phyloP scores from a whole-genome alignment of 106 monocot genomes.

The Dendrobium chrysotoxum region DNA sequence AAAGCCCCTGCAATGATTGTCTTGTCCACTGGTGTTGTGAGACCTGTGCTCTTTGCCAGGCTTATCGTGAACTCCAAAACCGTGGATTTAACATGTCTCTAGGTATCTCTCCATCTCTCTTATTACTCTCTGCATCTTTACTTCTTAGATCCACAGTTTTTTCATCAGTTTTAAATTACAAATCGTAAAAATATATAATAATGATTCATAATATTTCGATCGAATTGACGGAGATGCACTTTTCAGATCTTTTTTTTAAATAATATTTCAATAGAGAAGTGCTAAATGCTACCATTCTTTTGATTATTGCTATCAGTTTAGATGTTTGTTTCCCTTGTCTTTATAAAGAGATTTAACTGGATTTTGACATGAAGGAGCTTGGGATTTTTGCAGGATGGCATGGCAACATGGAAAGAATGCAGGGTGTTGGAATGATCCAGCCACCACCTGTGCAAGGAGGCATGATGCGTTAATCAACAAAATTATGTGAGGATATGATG shows the following conservation, averaged over 20 bases:
- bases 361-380: background rate
- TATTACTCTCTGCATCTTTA: background rate
- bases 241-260: too few relatives aligned
- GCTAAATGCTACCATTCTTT: too few relatives aligned
- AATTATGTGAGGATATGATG: background rate
- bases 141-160: too few relatives aligned
- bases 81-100: constrained; percentile 34
- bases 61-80: constrained; percentile 36
- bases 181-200: too few relatives aligned
- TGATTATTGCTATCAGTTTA: too few relatives aligned
- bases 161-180: too few relatives aligned
- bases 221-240: too few relatives aligned
- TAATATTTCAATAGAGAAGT: too few relatives aligned
- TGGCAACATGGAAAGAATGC: constrained; percentile 21
- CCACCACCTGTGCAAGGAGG: constrained; percentile 12
- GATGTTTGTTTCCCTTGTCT: too few relatives aligned
- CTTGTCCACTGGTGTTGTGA: constrained; percentile 33
- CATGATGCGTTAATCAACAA: constrained; percentile 16
- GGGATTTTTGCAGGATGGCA: constrained; percentile 21
- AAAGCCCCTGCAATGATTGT: constrained; percentile 30
- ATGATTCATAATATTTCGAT: too few relatives aligned
- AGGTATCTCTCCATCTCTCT: background rate
- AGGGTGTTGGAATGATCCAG: background rate
- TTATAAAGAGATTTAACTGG: background rate
- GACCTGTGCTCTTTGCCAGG: constrained; percentile 40